Conservation (phyloP, 768 basidiomycete species). For the Leccinum obscurum region DNA sequence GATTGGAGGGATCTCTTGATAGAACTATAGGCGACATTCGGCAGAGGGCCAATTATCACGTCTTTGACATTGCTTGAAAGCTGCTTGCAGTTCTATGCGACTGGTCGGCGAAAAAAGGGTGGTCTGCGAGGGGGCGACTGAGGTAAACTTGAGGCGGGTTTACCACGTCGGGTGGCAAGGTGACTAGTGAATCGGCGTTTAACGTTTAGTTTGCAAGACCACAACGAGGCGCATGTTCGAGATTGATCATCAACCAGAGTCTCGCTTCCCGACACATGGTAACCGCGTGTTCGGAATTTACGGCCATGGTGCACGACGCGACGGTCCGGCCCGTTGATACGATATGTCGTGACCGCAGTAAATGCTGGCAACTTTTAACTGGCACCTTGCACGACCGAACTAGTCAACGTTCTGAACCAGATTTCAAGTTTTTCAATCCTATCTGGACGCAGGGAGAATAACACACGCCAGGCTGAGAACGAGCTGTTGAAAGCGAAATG, state of each 20-base stretch:
- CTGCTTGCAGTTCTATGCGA: constrained; percentile 2
- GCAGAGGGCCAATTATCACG: constrained; percentile 26
- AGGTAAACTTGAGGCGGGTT: constrained; percentile 31
- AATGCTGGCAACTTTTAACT: constrained; percentile 7
- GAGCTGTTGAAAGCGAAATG: constrained; percentile 15
- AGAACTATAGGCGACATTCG: constrained; percentile 10
- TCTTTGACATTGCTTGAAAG: constrained; percentile 31
- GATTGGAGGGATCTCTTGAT: constrained; percentile 19
- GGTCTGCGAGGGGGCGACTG: constrained; percentile 21
- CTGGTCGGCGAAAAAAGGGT: constrained; percentile 8
- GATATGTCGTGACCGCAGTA: constrained; percentile 8
- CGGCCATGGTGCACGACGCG: constrained; percentile 26
- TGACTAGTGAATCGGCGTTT: constrained; percentile 26
- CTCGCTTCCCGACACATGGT: constrained; percentile 34
- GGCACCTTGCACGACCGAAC: no score
- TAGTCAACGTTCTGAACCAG: neutral
- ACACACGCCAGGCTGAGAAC: neutral
- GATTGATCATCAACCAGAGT: constrained; percentile 23
- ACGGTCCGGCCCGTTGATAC: constrained; percentile 12
- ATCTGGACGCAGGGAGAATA: neutral
- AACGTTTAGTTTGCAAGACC: constrained; percentile 26
- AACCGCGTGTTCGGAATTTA: constrained; percentile 37
- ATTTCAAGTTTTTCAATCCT: neutral
- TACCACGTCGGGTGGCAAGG: constrained; percentile 9
- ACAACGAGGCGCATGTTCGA: constrained; percentile 32